Percentiles rank a stretch among this genome's conserved stretches.
Conservation (phyloP, 768 basidiomycete species). For the Infundibulicybe gibba region DNA sequence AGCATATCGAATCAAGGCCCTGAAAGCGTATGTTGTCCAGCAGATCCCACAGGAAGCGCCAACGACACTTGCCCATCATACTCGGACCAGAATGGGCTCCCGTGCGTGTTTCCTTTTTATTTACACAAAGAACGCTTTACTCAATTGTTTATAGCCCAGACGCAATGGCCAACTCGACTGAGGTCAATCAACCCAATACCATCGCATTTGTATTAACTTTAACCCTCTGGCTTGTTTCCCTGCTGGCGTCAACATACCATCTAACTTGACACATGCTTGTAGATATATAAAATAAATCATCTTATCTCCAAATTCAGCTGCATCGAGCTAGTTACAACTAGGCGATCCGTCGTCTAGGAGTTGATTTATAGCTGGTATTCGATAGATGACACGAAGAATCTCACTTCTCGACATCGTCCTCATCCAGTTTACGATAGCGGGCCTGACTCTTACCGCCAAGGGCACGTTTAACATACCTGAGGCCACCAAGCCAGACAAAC, state of each 20-base stretch:
- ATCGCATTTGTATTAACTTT: background rate
- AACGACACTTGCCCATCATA: constrained; percentile 66
- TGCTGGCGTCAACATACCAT: no score
- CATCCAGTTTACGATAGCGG: constrained; percentile 42
- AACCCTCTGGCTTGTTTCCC: no score
- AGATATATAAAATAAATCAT: no score
- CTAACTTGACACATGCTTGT: no score
- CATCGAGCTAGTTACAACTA: no score
- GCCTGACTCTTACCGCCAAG: constrained; percentile 29
- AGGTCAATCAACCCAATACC: background rate
- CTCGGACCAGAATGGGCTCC: constrained; percentile 60
- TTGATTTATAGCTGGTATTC: background rate
- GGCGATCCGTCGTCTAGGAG: no score
- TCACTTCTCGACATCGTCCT: constrained; percentile 54
- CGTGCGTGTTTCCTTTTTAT: constrained; percentile 39
- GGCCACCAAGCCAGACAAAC: constrained; percentile 51
- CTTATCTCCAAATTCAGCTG: no score
- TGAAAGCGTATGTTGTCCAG: constrained; percentile 68
- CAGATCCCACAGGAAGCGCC: constrained; percentile 47
- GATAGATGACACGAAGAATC: constrained; percentile 7
- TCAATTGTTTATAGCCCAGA: constrained; percentile 27
- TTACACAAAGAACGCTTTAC: background rate
- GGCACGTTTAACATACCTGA: constrained; percentile 39
- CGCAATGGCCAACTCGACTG: constrained; percentile 24
- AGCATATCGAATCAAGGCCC: constrained; percentile 55